Evolutionary conservation across 768 basidiomycete species (phyloP).

Genomic region (Lepiota venenata): DNA sequence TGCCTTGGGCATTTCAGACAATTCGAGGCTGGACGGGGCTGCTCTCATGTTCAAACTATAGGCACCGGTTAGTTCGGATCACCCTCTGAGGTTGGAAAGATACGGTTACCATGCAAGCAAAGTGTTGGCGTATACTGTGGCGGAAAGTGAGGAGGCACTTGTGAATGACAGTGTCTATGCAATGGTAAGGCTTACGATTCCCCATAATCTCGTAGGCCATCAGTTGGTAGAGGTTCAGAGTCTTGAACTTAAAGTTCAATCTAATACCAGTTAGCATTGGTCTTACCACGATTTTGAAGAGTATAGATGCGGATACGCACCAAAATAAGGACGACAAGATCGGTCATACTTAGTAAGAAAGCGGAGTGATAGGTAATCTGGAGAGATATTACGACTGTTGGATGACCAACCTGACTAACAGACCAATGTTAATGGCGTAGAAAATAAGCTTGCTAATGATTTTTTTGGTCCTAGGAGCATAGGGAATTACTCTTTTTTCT

Average conservation of each 20-base stretch:
- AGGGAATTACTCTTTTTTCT: not conserved
- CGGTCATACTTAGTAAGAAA: not conserved
- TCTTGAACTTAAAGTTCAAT: not conserved
- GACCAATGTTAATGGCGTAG: not conserved
- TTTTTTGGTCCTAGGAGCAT: not conserved
- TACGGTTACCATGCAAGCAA: not conserved
- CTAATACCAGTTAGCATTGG: not conserved
- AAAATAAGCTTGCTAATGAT: conserved; percentile 1
- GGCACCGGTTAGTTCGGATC: not conserved
- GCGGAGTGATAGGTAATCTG: too few relatives aligned
- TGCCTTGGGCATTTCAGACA: not conserved
- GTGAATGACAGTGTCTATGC: not conserved
- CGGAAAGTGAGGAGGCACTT: not conserved
- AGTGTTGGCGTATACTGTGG: conserved; percentile 1
- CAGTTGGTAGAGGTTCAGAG: not conserved
- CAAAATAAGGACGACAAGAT: not conserved
- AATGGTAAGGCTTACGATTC: not conserved
- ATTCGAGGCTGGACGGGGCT: not conserved
- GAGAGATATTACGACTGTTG: too few relatives aligned
- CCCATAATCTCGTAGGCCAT: not conserved
- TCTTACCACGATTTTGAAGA: not conserved
- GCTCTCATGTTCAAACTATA: conserved; percentile 3
- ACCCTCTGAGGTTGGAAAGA: not conserved
- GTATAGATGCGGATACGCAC: not conserved
- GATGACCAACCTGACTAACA: not conserved